Conservation (phyloP, 1,139 yeast species). For the Yamadazyma spencermartinsiae region DNA sequence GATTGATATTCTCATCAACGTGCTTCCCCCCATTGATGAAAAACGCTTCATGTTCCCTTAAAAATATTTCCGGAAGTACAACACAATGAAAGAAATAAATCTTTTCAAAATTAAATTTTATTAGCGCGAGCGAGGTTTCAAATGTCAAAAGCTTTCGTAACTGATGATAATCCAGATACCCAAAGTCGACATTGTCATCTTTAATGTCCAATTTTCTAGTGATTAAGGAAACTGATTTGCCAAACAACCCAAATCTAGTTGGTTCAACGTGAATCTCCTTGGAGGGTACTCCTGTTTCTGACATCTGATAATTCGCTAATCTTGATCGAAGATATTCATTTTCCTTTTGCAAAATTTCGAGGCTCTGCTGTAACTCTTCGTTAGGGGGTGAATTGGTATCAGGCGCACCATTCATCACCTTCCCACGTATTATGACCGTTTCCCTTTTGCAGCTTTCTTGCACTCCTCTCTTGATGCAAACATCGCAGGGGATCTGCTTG, state of each 20-base stretch:
- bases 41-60: constrained; percentile 15
- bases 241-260: constrained; percentile 11
- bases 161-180: constrained; percentile 7
- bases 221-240: constrained; percentile 7
- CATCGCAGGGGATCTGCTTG: constrained; percentile 30
- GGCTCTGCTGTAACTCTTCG: constrained; percentile 5
- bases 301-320: background rate
- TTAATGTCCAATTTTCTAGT: constrained; percentile 1
- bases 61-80: constrained; percentile 14
- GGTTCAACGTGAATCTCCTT: background rate
- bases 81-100: constrained; percentile 17
- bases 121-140: constrained; percentile 7
- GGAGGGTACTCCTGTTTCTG: background rate
- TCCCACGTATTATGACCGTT: constrained; percentile 15
- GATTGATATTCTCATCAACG: constrained; percentile 9
- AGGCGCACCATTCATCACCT: constrained; percentile 7
- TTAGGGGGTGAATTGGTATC: background rate
- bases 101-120: constrained; percentile 14
- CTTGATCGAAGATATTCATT: constrained; percentile 4
- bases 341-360: constrained; percentile 3
- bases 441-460: constrained; percentile 13
- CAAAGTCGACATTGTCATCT: constrained; percentile 8
- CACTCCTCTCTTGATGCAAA: constrained; percentile 25
- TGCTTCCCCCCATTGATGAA: constrained; percentile 10
- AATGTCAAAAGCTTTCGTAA: constrained; percentile 8